Base-by-base conservation (phyloP, 345 rosid species). In the Sisymbrium altissimum region DNA sequence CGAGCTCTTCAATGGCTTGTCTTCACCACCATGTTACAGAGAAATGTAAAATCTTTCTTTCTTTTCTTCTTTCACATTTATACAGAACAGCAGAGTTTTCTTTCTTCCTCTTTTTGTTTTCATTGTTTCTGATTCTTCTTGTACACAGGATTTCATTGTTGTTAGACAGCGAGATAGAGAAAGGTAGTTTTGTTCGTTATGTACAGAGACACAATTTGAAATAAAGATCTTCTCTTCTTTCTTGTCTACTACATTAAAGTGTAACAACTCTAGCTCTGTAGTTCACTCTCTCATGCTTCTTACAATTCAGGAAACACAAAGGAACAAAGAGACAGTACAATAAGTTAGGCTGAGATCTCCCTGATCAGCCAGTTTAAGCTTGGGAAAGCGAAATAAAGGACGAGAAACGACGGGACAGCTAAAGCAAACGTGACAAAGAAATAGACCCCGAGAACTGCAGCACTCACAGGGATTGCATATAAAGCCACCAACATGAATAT, bases 311-410 rank as follows among this genome's bases (percentile, higher is more conserved):
- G 49, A 52, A 60, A 52, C 49, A 68, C 9, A 75, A 14, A 68
- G 62, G 65, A 62, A 68, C 23, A 32, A 75, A 35, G 27, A 60
- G 12, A 62, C 36, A 62, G 44, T 55, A 45, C 30, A 76, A 17
- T 23, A 45, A 41, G 18, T 78, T 71, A 85, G 12, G 84, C 80
- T 66, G 85, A 13, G 50, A 87, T 86, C 84, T 87, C 92, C 76
- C 89, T 83, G 41, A 87, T 79, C 81, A 86, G 78, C 92, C 92
- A 87, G 78, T 84, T 88, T 79, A 89, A 72, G 78, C 84, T 77
- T 12, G 85, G 87, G 17, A 82, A 80, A 44, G 90, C 83, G 35
- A 84, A 87, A 81, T 82, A 87, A 8, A 87, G 79, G 25, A 89
- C 74, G 45, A 84, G 79, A 74, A 85, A 83, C 39, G 89, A 87